These are phyloP conservation scores for Hypoxylon sp. DNA, from an alignment of 2,329 filamentous ascomycete genomes.

Conservation along the genomic window DNA sequence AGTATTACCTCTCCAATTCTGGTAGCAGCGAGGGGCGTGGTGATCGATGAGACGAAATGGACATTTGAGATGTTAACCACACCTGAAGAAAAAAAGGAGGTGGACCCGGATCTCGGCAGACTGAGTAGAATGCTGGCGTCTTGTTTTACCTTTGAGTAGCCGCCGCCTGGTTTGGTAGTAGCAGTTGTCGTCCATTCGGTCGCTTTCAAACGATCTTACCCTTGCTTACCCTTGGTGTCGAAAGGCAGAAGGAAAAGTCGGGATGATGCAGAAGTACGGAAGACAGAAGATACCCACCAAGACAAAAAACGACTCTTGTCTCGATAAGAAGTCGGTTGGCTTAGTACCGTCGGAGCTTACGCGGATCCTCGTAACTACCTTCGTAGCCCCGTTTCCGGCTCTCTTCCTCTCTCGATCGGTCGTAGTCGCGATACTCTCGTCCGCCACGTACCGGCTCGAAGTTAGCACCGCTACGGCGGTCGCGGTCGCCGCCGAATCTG, in stretches of 20 bases:
- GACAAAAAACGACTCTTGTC: constrained; percentile 49
- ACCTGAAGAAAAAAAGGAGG: constrained; percentile 1
- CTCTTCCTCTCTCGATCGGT: constrained; percentile 71
- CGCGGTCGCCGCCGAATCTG: constrained; percentile 52
- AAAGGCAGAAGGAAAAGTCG: constrained; percentile 55
- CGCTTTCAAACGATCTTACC: constrained; percentile 52
- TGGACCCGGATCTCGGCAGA: constrained; percentile 13
- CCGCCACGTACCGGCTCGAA: constrained; percentile 82
- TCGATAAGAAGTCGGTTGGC: constrained; percentile 57
- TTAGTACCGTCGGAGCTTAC: constrained; percentile 74
- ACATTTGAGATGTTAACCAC: constrained; percentile 13
- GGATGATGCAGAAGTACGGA: constrained; percentile 53
- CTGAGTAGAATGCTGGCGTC: constrained; percentile 4
- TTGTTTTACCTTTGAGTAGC: constrained; percentile 38
- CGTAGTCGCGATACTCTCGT: constrained; percentile 68
- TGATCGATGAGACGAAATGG: constrained; percentile 14
- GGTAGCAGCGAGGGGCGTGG: constrained; percentile 34
- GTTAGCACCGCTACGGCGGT: constrained; percentile 71
- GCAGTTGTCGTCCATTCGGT: constrained; percentile 30
- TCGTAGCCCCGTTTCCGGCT: constrained; percentile 80
- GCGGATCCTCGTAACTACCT: constrained; percentile 83
- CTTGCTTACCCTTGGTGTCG: constrained; percentile 57
- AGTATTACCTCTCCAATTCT: constrained; percentile 52
- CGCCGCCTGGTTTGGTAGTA: constrained; percentile 16
- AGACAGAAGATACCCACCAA: constrained; percentile 65